Base-by-base conservation (phyloP, 352 stramenopile species). In the Globisporangium nagaii region DNA sequence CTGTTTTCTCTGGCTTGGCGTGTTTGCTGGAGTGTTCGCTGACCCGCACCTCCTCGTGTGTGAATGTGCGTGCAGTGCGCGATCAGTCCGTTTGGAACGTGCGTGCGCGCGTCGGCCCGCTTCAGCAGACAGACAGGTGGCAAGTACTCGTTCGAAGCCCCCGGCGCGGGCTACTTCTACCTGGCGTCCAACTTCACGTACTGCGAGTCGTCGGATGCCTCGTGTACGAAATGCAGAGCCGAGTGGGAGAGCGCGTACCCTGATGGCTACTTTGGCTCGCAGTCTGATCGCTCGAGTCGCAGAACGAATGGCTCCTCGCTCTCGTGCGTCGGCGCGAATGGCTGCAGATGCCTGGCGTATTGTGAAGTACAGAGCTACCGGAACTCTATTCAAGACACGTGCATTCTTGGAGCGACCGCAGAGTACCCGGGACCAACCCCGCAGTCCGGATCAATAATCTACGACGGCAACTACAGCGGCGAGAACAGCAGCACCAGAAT, bases 291-390 rank as follows among this genome's bases (percentile, higher is more conserved):
- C 8, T n/a, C 24, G 19, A 27, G 39, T 11, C 50, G 12, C n/a
- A 32, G 10, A 6, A 48, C 7, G 10, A 15, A 25, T 63, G 52
- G n/a, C 20, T 27, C 37, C 6, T 48, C 52, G 42, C 32, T 53
- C 46, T 11, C 42, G 17, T 83, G 72, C 50, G 48, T 71, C 7
- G 72, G 72, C 2, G 39, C 44, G 4, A 65, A 44, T 2, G 70
- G 67, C 32, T 83, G 72, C 55, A 60, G 79, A 12, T 83, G 72
- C 24, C 49, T 83, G n/a, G 60, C 68, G 0, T 55, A 59, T 15
- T 84, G 73, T 20, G 64, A 68, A 19, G 35, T 68, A 22, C 27
- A 40, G 1, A 50, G 53, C 36, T 76, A 57, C 15, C 37, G 36
- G 13, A 39, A 25, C 0, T n/a, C 51, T 11, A 13, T 58, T n/a